Percentiles rank a stretch among this genome's conserved stretches.
Conservation (phyloP, 2,329 filamentous ascomycete species). For the Diplodia corticola region DNA sequence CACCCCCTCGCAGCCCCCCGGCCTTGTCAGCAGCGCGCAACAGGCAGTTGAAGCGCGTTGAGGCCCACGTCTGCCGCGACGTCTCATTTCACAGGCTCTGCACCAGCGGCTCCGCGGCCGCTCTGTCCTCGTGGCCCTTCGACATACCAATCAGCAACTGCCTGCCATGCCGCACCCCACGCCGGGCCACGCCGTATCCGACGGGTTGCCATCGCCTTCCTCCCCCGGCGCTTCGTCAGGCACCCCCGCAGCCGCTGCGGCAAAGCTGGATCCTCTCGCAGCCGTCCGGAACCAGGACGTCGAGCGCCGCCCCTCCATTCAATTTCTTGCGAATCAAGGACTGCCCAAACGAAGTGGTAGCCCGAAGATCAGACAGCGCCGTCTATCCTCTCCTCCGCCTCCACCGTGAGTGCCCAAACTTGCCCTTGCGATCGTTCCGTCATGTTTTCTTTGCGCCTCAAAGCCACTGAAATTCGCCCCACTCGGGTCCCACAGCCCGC, state of each 20-base stretch:
- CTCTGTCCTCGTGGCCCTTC: conserved; percentile 13
- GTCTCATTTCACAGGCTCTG: conserved; percentile 8
- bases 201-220: conserved; percentile 24
- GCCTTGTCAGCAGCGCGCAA: conserved; percentile 9
- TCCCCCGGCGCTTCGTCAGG: conserved; percentile 23
- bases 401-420: conserved; percentile 40
- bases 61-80: conserved; percentile 10
- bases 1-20: not conserved
- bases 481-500: conserved; percentile 3
- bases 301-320: conserved; percentile 40
- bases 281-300: conserved; percentile 28
- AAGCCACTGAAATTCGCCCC: not conserved
- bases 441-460: not conserved
- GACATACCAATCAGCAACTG: conserved; percentile 18
- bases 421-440: conserved; percentile 14
- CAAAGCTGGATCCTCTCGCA: conserved; percentile 33
- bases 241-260: conserved; percentile 24
- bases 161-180: conserved; percentile 24
- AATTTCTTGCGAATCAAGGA: conserved; percentile 39
- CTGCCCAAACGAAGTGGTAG: conserved; percentile 25
- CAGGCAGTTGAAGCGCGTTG: conserved; percentile 2
- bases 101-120: conserved; percentile 9
- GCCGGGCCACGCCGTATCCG: conserved; percentile 16
- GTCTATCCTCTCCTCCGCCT: conserved; percentile 44
- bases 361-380: conserved; percentile 29